Percentiles rank a stretch among this genome's conserved stretches.
These are phyloP conservation scores for Debaryomyces sp. DNA, from an alignment of 1,139 yeast genomes.

Conservation along the genomic window DNA sequence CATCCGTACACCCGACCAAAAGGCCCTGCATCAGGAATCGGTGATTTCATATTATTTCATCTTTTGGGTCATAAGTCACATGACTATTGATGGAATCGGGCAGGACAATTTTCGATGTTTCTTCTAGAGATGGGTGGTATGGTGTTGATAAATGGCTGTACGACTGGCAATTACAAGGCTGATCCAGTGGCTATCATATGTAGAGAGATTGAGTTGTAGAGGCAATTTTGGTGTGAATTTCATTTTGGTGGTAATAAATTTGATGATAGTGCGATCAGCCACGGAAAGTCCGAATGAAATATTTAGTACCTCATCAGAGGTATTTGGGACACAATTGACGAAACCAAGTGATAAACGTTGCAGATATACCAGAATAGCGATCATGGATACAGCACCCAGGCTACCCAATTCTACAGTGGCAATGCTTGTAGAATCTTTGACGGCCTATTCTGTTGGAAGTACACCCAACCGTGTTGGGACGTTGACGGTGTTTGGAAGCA, in stretches of 20 bases:
- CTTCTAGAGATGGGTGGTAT: neutral
- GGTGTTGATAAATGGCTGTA: neutral
- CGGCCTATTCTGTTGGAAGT: neutral
- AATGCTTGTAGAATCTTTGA: slow-evolving; percentile 6
- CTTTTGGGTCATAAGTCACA: neutral
- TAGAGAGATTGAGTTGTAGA: neutral
- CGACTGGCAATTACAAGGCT: no score
- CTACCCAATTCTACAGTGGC: slow-evolving; percentile 8
- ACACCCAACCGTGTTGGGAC: neutral
- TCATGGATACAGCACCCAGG: slow-evolving; percentile 3
- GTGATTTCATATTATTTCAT: neutral
- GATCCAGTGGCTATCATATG: neutral
- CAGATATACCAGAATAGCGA: neutral
- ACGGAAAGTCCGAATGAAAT: neutral
- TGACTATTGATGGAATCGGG: neutral
- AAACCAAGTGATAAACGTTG: neutral
- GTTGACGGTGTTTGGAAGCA: slow-evolving; percentile 1
- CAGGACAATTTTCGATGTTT: neutral
- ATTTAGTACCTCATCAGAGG: neutral
- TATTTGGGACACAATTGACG: neutral
- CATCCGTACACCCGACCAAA: neutral
- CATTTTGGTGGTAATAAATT: neutral
- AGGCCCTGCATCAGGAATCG: neutral
- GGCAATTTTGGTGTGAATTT: neutral
- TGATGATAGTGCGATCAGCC: neutral